Evolutionary conservation across 2,329 filamentous ascomycete species (phyloP).

Genomic region (Neonectria magnoliae): DNA sequence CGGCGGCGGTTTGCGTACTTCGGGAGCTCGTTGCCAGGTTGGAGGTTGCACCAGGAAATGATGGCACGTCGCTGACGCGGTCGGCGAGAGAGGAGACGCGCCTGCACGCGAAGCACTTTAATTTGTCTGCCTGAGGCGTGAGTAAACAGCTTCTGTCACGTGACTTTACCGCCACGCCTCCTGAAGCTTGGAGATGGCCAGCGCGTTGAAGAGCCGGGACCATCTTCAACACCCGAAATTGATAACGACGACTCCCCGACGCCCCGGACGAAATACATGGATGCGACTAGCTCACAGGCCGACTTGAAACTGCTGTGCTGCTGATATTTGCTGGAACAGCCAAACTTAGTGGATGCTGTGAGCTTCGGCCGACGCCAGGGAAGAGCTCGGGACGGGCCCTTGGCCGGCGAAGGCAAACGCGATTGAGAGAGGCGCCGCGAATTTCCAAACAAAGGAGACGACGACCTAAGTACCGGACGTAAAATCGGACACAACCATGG

Average conservation of each 20-base stretch:
- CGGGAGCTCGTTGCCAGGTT: constrained; percentile 38
- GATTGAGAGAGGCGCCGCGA: constrained; percentile 33
- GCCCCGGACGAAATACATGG: constrained; percentile 28
- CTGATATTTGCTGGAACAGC: constrained; percentile 21
- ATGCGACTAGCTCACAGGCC: constrained; percentile 34
- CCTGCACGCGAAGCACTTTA: constrained; percentile 52
- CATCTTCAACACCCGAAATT: constrained; percentile 30
- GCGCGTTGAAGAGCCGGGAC: constrained; percentile 35
- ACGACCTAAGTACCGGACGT: constrained; percentile 15
- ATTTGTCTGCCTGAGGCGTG: constrained; percentile 49
- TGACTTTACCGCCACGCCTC: constrained; percentile 43
- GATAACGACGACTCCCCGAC: constrained; percentile 34
- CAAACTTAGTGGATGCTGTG: constrained; percentile 24
- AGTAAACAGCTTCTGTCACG: constrained; percentile 37
- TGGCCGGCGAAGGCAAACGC: constrained; percentile 30
- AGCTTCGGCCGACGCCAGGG: constrained; percentile 32
- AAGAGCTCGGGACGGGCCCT: constrained; percentile 34
- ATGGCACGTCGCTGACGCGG: constrained; percentile 52
- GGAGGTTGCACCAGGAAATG: constrained; percentile 42
- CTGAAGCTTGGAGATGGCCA: constrained; percentile 42
- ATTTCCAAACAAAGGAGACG: constrained; percentile 22
- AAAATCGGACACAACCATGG: constrained; percentile 52
- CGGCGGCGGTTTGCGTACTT: constrained; percentile 23
- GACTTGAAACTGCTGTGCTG: constrained; percentile 14
- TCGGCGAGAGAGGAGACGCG: constrained; percentile 48